Percentiles rank a stretch among this genome's conserved stretches.
Conservation (phyloP, 306 rosid species). For the Sicyos baderoa region DNA sequence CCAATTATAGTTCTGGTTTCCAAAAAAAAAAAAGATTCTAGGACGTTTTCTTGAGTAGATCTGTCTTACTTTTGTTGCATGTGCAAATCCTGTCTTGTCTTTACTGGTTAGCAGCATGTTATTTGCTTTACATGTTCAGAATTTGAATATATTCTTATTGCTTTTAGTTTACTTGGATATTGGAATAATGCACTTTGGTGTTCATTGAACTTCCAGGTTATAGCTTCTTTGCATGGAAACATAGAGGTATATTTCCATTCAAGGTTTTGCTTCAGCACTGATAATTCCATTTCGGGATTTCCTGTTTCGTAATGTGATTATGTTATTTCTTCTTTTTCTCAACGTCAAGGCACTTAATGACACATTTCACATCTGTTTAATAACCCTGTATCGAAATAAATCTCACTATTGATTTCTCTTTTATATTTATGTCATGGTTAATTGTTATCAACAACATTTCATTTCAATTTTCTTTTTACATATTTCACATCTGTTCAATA, state of each 20-base stretch:
- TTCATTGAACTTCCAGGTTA: conserved; percentile 48
- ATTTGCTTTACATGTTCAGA: neutral
- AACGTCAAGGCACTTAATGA: neutral
- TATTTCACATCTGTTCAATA: conserved; percentile 15
- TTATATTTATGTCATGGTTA: neutral
- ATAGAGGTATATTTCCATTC: conserved; percentile 47
- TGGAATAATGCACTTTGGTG: conserved; percentile 10
- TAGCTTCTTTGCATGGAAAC: conserved; percentile 61
- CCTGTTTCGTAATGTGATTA: neutral
- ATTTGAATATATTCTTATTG: conserved; percentile 10
- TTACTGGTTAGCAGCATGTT: conserved; percentile 8
- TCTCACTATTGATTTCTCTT: neutral
- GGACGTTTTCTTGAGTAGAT: neutral
- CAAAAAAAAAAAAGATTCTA: neutral
- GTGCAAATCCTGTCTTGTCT: neutral
- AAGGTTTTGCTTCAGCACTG: neutral
- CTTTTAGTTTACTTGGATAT: conserved; percentile 12
- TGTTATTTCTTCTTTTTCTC: neutral
- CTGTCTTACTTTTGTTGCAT: neutral
- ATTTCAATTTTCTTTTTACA: neutral
- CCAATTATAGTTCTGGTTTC: too few species aligned
- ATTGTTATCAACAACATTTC: neutral
- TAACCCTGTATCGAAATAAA: too few species aligned
- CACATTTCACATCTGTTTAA: too few species aligned
- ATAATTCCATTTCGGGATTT: neutral